Percentiles rank a stretch among this genome's conserved stretches.
Conservation (phyloP, 2,329 filamentous ascomycete genomes). For the Alternaria metachromatica region DNA sequence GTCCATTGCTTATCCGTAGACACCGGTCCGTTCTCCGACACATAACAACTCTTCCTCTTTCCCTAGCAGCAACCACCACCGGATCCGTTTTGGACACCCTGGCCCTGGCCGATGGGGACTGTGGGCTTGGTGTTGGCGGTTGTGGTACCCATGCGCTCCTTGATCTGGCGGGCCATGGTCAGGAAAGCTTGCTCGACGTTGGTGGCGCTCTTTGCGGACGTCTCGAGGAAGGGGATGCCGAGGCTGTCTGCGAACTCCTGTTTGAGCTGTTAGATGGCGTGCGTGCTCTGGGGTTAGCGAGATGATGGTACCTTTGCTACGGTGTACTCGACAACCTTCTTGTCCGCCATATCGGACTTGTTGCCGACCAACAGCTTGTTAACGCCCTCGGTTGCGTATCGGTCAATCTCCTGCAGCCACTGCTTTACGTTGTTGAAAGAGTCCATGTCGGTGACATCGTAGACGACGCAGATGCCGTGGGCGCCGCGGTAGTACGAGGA, state of each 20-base stretch:
- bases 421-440: slow-evolving; percentile 99
- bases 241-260: slow-evolving; percentile 99
- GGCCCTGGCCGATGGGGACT: slow-evolving; percentile 92
- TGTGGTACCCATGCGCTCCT: slow-evolving; percentile 98
- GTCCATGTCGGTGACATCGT: slow-evolving; percentile 99
- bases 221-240: slow-evolving; percentile 99
- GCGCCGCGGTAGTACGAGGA: slow-evolving; percentile 99
- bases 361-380: slow-evolving; percentile 99
- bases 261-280: slow-evolving; percentile 23
- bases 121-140: slow-evolving; percentile 98
- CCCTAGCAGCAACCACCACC: slow-evolving; percentile 89
- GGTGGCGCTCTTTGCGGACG: slow-evolving; percentile 98
- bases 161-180: slow-evolving; percentile 99
- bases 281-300: not conserved
- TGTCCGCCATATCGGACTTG: slow-evolving; percentile 99
- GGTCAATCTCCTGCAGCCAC: slow-evolving; percentile 99
- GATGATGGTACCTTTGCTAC: slow-evolving; percentile 86
- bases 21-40: slow-evolving; percentile 19
- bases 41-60: slow-evolving; percentile 7
- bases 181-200: slow-evolving; percentile 99
- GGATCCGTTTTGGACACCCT: slow-evolving; percentile 87
- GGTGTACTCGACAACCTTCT: slow-evolving; percentile 99
- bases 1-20: slow-evolving; percentile 26
- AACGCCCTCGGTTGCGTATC: slow-evolving; percentile 97
- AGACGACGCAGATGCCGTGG: slow-evolving; percentile 99